A percentile compares a stretch with the other conserved stretches of the same genome.
These are phyloP conservation scores for Linum trigynum DNA, from an alignment of 345 rosid species.

Conservation along the genomic window DNA sequence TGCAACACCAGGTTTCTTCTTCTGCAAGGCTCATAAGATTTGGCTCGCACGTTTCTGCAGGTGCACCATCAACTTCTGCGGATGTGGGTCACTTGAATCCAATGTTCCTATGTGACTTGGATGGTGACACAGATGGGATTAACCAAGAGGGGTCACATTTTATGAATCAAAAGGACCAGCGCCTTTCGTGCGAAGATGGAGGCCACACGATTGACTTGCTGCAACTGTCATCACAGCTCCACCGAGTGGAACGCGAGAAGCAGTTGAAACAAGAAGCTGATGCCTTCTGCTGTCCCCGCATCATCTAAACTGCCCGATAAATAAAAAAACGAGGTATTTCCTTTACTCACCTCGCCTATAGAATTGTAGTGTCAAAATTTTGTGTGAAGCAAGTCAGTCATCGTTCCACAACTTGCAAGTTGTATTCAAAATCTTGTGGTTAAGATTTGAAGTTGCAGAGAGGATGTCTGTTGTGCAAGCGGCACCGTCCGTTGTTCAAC, in stretches of 20 bases:
- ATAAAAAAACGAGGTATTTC: not conserved
- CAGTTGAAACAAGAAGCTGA: conserved; percentile 44
- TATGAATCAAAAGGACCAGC: conserved; percentile 18
- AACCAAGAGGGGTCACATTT: conserved; percentile 22
- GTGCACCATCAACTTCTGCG: conserved; percentile 25
- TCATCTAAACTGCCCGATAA: conserved; percentile 12
- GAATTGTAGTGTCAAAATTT: too few species aligned
- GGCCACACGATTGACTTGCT: conserved; percentile 49
- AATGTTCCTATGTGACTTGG: conserved; percentile 23
- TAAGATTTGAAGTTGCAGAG: too few species aligned
- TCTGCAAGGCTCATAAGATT: conserved; percentile 22
- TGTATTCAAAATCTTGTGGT: too few species aligned
- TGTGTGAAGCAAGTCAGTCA: too few species aligned
- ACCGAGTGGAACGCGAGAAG: conserved; percentile 60
- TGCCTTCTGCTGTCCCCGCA: conserved; percentile 30
- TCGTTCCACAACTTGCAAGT: too few species aligned
- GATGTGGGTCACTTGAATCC: conserved; percentile 25
- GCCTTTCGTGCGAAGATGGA: conserved; percentile 27
- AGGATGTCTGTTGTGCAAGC: too few species aligned
- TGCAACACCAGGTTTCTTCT: conserved; percentile 10
- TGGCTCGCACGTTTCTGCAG: conserved; percentile 19
- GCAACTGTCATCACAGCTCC: conserved; percentile 66
- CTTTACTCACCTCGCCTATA: too few species aligned
- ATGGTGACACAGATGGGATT: conserved; percentile 21
- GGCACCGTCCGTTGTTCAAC: too few species aligned